These are phyloP conservation scores for Penicillium pancosmium DNA, from an alignment of 495 filamentous ascomycete genomes.

Conservation along the genomic window DNA sequence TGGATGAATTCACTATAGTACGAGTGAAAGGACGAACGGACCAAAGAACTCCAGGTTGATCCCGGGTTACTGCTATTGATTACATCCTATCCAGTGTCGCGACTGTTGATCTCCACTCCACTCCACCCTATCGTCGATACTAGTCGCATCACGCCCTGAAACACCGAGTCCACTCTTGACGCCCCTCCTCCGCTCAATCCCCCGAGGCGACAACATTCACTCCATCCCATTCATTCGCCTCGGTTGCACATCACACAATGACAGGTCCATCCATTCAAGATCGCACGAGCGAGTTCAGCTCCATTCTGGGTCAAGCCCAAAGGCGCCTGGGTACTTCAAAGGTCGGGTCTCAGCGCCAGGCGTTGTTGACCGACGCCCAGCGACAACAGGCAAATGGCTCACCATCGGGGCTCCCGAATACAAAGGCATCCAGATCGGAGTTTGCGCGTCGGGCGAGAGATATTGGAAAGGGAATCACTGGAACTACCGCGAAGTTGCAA, in stretches of 20 bases:
- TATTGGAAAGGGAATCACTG: conserved; percentile 87
- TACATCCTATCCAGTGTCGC: neutral
- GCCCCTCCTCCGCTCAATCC: conserved; percentile 8
- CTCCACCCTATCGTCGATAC: neutral
- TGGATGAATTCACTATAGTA: neutral
- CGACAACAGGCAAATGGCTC: conserved; percentile 68
- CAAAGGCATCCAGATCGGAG: conserved; percentile 63
- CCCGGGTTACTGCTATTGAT: too few relatives aligned
- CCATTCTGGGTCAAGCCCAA: conserved; percentile 83
- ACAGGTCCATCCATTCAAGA: conserved; percentile 84
- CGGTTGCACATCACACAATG: conserved; percentile 40
- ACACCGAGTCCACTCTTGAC: conserved; percentile 8
- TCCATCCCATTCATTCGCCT: neutral
- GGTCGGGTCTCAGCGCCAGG: conserved; percentile 73
- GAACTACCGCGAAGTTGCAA: conserved; percentile 91
- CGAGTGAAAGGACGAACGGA: too few relatives aligned
- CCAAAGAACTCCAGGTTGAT: too few relatives aligned
- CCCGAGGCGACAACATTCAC: conserved; percentile 7
- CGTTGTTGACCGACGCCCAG: conserved; percentile 76
- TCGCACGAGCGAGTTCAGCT: conserved; percentile 90
- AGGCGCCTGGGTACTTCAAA: conserved; percentile 69
- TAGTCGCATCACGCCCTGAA: conserved; percentile 4
- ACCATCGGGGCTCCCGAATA: conserved; percentile 45
- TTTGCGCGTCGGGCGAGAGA: conserved; percentile 89
- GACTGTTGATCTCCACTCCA: neutral